Conservation (phyloP, 2,329 filamentous ascomycete species). For the Penicillium sp. region DNA sequence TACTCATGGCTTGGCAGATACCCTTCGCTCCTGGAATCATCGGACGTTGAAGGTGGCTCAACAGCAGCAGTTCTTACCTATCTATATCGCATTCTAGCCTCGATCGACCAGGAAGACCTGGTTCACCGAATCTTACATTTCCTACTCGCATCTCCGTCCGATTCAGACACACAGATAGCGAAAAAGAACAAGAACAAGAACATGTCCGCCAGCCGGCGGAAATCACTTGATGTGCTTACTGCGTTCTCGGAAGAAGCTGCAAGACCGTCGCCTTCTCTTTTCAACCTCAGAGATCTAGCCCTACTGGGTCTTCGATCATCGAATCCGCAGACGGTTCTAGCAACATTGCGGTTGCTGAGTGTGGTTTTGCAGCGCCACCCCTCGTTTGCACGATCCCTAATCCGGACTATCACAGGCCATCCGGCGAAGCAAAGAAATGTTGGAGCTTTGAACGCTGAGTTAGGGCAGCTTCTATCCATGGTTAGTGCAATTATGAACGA, state of each 20-base stretch:
- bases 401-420: slow-evolving; percentile 60
- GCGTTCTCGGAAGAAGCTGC: slow-evolving; percentile 78
- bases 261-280: slow-evolving; percentile 79
- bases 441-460: slow-evolving; percentile 46
- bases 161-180: slow-evolving; percentile 42
- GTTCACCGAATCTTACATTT: slow-evolving; percentile 94
- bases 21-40: slow-evolving; percentile 93
- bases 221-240: slow-evolving; percentile 84
- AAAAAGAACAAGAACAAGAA: slow-evolving; percentile 69
- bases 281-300: slow-evolving; percentile 91
- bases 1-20: slow-evolving; percentile 63
- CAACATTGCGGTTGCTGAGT: slow-evolving; percentile 85
- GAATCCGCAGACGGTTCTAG: slow-evolving; percentile 86
- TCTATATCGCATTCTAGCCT: slow-evolving; percentile 85
- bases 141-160: slow-evolving; percentile 74
- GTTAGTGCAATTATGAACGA: slow-evolving; percentile 45
- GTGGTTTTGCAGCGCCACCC: slow-evolving; percentile 87
- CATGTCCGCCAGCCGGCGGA: slow-evolving; percentile 70
- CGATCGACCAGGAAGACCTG: slow-evolving; percentile 89
- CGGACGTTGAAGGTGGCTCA: slow-evolving; percentile 94
- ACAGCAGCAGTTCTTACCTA: slow-evolving; percentile 96
- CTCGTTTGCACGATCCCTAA: slow-evolving; percentile 72
- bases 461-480: slow-evolving; percentile 44
- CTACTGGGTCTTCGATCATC: slow-evolving; percentile 81
- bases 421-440: slow-evolving; percentile 39